Percentiles rank a stretch among this genome's conserved stretches.
Conservation (phyloP, 2,329 filamentous ascomycete genomes). For the Falciphora oryzae region DNA sequence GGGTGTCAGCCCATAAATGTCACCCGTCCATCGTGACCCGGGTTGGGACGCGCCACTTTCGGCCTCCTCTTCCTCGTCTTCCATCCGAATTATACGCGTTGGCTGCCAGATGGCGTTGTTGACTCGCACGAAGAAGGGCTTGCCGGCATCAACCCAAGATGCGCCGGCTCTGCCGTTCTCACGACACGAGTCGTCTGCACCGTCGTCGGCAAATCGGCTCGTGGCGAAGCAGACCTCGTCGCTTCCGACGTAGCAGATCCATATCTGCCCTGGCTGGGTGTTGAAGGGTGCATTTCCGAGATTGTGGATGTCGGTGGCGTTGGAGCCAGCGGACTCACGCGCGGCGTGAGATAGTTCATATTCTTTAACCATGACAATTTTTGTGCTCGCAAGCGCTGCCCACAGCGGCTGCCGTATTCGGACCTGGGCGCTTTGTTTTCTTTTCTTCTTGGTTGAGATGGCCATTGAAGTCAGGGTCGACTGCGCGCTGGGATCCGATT, state of each 20-base stretch:
- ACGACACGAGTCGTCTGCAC: conserved; percentile 25
- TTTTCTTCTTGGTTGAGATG: conserved; percentile 70
- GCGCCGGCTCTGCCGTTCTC: conserved; percentile 28
- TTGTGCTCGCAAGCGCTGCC: conserved; percentile 91
- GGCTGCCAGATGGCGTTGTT: conserved; percentile 78
- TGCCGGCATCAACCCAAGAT: conserved; percentile 57
- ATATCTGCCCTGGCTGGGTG: conserved; percentile 65
- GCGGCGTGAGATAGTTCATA: conserved; percentile 76
- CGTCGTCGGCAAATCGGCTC: conserved; percentile 52
- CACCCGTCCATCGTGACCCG: conserved; percentile 62
- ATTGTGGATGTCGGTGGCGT: conserved; percentile 71
- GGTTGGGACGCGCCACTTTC: conserved; percentile 15
- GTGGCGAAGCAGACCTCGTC: conserved; percentile 74
- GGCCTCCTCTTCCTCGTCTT: conserved; percentile 29
- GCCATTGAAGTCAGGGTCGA: conserved; percentile 1
- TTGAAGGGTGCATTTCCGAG: conserved; percentile 71
- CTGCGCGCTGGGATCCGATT: not conserved
- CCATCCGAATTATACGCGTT: conserved; percentile 53
- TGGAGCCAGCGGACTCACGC: conserved; percentile 66
- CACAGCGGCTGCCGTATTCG: conserved; percentile 87
- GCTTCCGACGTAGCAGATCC: conserved; percentile 74
- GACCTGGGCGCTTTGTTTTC: conserved; percentile 87
- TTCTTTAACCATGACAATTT: conserved; percentile 92
- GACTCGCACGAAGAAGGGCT: conserved; percentile 73
- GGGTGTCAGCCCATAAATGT: conserved; percentile 64